phyloP scores from a whole-genome alignment of 148 eudicot species.

The Suaeda aralocaspica region DNA sequence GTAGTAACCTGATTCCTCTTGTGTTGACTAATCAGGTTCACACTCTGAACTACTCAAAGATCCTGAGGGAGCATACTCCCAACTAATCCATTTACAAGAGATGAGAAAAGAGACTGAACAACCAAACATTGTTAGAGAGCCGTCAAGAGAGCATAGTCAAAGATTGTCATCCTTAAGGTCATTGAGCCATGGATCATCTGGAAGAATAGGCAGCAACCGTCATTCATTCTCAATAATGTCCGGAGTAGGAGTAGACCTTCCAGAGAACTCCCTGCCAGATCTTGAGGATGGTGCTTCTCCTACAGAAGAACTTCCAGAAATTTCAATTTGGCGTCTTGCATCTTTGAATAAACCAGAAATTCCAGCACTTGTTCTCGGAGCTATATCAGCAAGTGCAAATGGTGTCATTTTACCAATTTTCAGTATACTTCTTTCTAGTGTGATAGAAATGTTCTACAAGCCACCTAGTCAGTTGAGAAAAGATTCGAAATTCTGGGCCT shows the following conservation, averaged over 20 bases:
- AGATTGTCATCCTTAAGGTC: slow-evolving; percentile 43
- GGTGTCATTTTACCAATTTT: slow-evolving; percentile 27
- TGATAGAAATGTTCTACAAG: slow-evolving; percentile 26
- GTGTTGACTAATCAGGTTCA: slow-evolving; percentile 36
- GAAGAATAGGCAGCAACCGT: slow-evolving; percentile 34
- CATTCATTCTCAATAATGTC: slow-evolving; percentile 35
- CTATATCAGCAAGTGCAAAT: slow-evolving; percentile 22
- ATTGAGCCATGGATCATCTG: slow-evolving; percentile 48
- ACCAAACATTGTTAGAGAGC: slow-evolving; percentile 21
- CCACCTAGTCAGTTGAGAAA: slow-evolving; percentile 20
- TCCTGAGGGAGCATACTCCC: slow-evolving; percentile 76
- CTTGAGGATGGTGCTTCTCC: slow-evolving; percentile 4
- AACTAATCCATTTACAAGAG: slow-evolving; percentile 67
- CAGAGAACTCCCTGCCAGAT: slow-evolving; percentile 20
- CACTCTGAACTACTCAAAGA: slow-evolving; percentile 62
- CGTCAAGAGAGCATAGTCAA: slow-evolving; percentile 38
- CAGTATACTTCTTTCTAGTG: slow-evolving; percentile 29
- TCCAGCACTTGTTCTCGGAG: slow-evolving; percentile 26
- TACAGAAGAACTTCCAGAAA: slow-evolving; percentile 30
- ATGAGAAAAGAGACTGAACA: slow-evolving; percentile 30
- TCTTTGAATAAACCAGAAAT: slow-evolving; percentile 32
- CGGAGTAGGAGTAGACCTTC: slow-evolving; percentile 37
- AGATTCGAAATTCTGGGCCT: slow-evolving; percentile 29
- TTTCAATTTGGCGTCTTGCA: slow-evolving; percentile 24
- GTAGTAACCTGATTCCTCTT: neutral